Base-by-base conservation (phyloP, 805 yeast species). In the Yarrowia sp. region DNA sequence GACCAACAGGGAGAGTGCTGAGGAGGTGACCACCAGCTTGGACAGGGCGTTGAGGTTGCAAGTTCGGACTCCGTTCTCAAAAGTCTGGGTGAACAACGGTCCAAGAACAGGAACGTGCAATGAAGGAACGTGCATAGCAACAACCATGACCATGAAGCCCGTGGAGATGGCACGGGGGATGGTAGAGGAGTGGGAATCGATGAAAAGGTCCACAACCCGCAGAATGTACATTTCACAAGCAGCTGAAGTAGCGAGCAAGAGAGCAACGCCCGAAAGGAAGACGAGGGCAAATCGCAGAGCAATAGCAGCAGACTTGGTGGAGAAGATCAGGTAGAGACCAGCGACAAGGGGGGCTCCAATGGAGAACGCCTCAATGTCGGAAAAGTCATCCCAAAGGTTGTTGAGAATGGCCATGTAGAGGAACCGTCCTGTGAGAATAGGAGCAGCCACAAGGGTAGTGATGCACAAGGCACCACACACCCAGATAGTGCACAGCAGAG, bases 401-500 rank as follows among this genome's bases (percentile, higher is more conserved):
- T 32, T 22, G 64, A 65, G 28, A 65, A 32, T n/a, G 42, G 4
- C 17, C 5, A 9, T 10, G 42, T 39, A 65, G 15, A 73, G 36
- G 13, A 15, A 17, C 17, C 73, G 67, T 7, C 78, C 78, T 5
- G 71, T n/a, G 8, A 69, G 33, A 22, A 75, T 17, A 8, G 77
- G 78, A 1, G 69, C 64, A 13, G 67, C 66, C 4, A 74, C 66
- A 4, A 69, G 66, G 10, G 68, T 33, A 2, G 72, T 44, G 6
- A 73, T 68, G 5, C 71, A 64, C 1, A 68, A 43, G 1, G 70
- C 66, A 1, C 76, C 72, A 33, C 80, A 81, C 2, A 77, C 65
- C 85, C 89, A 85, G 14, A 84, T 73, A 73, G 77, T 70, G 8
- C 75, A 67, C 22, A 84, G 75, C 48, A 89, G 73, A 0, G 71